These are phyloP conservation scores for Penicillium sp. DNA, from an alignment of 2,329 filamentous ascomycete genomes.

Conservation along the genomic window DNA sequence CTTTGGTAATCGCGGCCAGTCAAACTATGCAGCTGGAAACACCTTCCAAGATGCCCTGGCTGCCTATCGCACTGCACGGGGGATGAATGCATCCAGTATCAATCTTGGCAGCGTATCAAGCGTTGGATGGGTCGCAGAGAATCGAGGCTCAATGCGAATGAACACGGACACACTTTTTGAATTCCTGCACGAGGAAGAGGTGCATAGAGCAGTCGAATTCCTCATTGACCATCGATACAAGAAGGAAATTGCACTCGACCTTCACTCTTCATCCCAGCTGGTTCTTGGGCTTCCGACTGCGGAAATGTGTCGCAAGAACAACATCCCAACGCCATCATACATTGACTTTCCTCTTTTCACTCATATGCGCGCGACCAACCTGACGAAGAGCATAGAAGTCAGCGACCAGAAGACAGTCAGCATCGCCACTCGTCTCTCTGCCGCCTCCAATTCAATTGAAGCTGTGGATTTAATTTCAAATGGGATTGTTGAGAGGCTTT, in stretches of 20 bases:
- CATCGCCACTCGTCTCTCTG: slow-evolving; percentile 7
- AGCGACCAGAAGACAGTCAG: slow-evolving; percentile 8
- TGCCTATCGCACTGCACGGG: slow-evolving; percentile 22
- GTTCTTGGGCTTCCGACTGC: slow-evolving; percentile 21
- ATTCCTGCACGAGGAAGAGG: slow-evolving; percentile 24
- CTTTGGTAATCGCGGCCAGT: slow-evolving; percentile 47
- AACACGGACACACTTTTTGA: slow-evolving; percentile 19
- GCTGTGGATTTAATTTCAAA: slow-evolving; percentile 13
- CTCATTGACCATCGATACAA: slow-evolving; percentile 10
- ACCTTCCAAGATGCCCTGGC: slow-evolving; percentile 42
- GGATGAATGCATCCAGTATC: slow-evolving; percentile 21
- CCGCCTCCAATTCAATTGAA: background rate
- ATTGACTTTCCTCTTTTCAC: slow-evolving; percentile 29
- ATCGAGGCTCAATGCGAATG: slow-evolving; percentile 13
- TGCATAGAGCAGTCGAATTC: slow-evolving; percentile 21
- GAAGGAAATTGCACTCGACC: background rate
- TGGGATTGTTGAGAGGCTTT: slow-evolving; percentile 17
- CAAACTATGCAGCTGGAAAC: slow-evolving; percentile 46
- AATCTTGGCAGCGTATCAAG: slow-evolving; percentile 34
- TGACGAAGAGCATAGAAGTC: background rate
- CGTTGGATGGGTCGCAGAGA: slow-evolving; percentile 36
- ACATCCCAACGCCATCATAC: slow-evolving; percentile 21
- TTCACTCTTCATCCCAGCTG: slow-evolving; percentile 8
- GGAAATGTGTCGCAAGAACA: slow-evolving; percentile 18
- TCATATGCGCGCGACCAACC: slow-evolving; percentile 7